These are phyloP conservation scores for Neurospora sp. DNA, from an alignment of 495 filamentous ascomycete genomes.

Conservation along the genomic window DNA sequence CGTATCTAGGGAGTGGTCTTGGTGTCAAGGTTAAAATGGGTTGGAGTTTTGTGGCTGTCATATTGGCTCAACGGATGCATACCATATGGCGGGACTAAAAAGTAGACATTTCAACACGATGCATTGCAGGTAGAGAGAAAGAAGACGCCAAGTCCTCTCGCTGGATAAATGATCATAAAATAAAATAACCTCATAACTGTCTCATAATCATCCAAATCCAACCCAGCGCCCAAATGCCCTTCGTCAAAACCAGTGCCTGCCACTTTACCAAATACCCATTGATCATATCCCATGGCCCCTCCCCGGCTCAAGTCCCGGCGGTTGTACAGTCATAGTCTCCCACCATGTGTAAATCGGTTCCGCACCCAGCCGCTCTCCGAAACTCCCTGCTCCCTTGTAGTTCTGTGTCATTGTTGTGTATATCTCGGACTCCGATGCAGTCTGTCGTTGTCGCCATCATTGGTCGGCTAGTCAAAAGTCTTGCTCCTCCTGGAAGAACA, in stretches of 20 bases:
- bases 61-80: conserved; percentile 3
- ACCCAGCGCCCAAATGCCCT: neutral
- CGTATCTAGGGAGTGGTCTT: conserved; percentile 7
- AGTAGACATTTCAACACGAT: neutral
- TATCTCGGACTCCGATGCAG: neutral
- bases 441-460: neutral
- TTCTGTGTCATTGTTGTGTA: neutral
- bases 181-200: neutral
- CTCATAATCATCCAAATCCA: neutral
- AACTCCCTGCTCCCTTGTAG: neutral
- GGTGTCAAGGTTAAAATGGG: conserved; percentile 7
- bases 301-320: neutral
- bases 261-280: neutral
- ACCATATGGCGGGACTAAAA: neutral
- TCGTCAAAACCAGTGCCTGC: neutral
- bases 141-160: neutral
- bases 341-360: neutral
- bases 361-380: neutral
- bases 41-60: neutral
- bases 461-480: conserved; percentile 45
- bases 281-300: neutral
- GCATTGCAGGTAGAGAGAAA: neutral
- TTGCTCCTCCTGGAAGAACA: conserved; percentile 96
- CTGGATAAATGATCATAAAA: neutral
- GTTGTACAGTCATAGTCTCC: neutral